phyloP scores from a whole-genome alignment of 208 protist genomes.

The Trypanosoma mega region DNA sequence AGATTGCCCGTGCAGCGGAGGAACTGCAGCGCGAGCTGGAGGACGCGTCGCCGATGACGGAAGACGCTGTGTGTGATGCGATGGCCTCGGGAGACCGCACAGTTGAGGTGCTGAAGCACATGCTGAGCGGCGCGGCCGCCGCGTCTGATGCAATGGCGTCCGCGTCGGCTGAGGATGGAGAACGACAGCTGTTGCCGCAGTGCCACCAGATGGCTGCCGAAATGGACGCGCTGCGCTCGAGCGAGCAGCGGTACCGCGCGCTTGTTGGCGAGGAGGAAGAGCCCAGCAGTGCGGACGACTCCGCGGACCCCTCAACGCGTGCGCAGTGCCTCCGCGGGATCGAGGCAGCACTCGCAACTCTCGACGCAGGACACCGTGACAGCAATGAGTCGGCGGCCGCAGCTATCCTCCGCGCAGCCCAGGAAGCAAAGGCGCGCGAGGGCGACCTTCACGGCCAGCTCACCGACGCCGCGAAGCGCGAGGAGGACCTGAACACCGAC shows the following conservation, averaged over 20 bases:
- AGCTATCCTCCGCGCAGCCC: constrained; percentile 20
- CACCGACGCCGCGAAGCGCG: neutral
- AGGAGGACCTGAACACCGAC: constrained; percentile 4
- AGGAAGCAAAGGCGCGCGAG: constrained; percentile 7
- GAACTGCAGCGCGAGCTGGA: constrained; percentile 15
- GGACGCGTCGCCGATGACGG: neutral
- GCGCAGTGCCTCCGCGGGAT: constrained; percentile 33
- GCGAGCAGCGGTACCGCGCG: constrained; percentile 5
- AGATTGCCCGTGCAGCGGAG: constrained; percentile 5
- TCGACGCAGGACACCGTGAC: constrained; percentile 17
- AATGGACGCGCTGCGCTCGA: constrained; percentile 4
- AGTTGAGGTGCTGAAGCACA: constrained; percentile 13
- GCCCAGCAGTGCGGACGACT: too few species aligned
- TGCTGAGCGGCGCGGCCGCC: neutral
- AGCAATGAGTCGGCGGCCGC: constrained; percentile 16
- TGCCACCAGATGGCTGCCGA: constrained; percentile 12
- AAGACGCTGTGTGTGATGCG: constrained; percentile 8
- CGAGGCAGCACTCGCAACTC: constrained; percentile 27
- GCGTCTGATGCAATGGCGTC: constrained; percentile 6
- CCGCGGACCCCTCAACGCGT: constrained; percentile 32
- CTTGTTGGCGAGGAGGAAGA: neutral
- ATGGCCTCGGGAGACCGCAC: constrained; percentile 1
- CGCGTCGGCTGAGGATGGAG: neutral
- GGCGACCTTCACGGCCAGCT: constrained; percentile 3
- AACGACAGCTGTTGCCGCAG: constrained; percentile 14